These are phyloP conservation scores for Fusarium duplospermum DNA, from an alignment of 2,329 filamentous ascomycete species.

Conservation along the genomic window DNA sequence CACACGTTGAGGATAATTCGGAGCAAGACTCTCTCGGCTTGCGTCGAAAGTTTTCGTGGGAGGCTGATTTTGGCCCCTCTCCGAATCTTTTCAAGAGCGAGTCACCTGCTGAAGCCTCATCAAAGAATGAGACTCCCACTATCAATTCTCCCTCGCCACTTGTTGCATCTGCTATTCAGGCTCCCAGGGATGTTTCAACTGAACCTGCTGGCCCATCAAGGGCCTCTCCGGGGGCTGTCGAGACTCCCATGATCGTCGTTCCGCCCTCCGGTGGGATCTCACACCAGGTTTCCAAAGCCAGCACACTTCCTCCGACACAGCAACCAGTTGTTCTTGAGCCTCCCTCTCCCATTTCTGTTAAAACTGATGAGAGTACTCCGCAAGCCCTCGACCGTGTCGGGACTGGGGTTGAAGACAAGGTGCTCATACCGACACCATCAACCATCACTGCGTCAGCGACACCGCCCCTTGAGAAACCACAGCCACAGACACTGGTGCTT, in stretches of 20 bases:
- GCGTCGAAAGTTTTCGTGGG: slow-evolving; percentile 54
- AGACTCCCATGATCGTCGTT: slow-evolving; percentile 35
- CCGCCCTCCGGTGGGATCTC: slow-evolving; percentile 36
- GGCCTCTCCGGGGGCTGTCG: slow-evolving; percentile 23
- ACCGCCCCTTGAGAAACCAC: slow-evolving; percentile 49
- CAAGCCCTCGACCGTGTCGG: slow-evolving; percentile 44
- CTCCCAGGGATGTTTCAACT: slow-evolving; percentile 20
- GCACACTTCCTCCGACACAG: slow-evolving; percentile 34
- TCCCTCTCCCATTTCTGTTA: slow-evolving; percentile 57
- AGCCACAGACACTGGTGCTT: slow-evolving; percentile 28
- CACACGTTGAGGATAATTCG: slow-evolving; percentile 8
- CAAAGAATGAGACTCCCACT: slow-evolving; percentile 12
- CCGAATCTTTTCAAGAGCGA: slow-evolving; percentile 25
- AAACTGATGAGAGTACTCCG: slow-evolving; percentile 46
- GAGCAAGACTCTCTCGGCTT: slow-evolving; percentile 13
- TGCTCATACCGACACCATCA: slow-evolving; percentile 50
- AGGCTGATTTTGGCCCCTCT: slow-evolving; percentile 43
- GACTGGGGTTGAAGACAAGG: slow-evolving; percentile 60
- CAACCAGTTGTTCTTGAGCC: slow-evolving; percentile 49
- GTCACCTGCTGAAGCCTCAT: slow-evolving; percentile 7
- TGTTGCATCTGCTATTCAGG: slow-evolving; percentile 21
- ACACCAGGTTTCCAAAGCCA: slow-evolving; percentile 42
- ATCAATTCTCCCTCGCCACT: slow-evolving; percentile 23
- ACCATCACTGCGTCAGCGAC: slow-evolving; percentile 50
- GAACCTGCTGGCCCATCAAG: slow-evolving; percentile 21